Conservation (phyloP, 148 eudicot species). For the Silene conica region DNA sequence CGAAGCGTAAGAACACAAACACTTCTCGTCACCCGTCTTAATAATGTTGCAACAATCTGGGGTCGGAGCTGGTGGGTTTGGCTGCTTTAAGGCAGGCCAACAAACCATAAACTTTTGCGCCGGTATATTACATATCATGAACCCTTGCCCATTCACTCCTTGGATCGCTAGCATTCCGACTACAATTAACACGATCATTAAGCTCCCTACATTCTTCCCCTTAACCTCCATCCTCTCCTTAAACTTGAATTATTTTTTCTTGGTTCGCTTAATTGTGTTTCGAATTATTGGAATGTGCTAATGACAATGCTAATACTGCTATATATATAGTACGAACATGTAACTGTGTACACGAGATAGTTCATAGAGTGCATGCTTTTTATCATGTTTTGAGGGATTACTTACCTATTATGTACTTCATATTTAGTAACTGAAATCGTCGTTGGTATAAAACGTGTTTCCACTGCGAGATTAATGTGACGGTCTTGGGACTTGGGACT, state of each 20-base stretch:
- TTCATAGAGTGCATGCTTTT: no score
- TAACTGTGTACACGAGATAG: no score
- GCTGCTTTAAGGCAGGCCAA: not conserved
- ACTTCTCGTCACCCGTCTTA: conserved; percentile 11
- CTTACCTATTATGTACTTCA: no score
- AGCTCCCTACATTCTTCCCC: not conserved
- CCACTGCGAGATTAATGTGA: no score
- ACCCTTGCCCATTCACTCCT: conserved; percentile 1
- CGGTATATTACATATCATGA: not conserved
- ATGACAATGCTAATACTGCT: no score
- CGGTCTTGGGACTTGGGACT: no score
- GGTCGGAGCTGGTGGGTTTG: conserved; percentile 19
- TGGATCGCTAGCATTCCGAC: not conserved
- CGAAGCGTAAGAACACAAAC: conserved; percentile 16
- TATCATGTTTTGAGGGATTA: no score
- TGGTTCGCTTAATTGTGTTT: not conserved
- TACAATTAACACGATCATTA: not conserved
- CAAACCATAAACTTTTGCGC: not conserved
- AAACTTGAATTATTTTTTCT: not conserved
- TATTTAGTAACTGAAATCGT: no score
- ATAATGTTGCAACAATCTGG: conserved; percentile 7
- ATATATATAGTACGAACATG: no score
- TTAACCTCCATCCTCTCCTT: not conserved
- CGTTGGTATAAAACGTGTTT: no score
- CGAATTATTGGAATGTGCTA: not conserved